A percentile compares a stretch with the other conserved stretches of the same genome.
phyloP scores from a whole-genome alignment of 2,329 filamentous ascomycete species.

The Albophoma yamanashiensis region DNA sequence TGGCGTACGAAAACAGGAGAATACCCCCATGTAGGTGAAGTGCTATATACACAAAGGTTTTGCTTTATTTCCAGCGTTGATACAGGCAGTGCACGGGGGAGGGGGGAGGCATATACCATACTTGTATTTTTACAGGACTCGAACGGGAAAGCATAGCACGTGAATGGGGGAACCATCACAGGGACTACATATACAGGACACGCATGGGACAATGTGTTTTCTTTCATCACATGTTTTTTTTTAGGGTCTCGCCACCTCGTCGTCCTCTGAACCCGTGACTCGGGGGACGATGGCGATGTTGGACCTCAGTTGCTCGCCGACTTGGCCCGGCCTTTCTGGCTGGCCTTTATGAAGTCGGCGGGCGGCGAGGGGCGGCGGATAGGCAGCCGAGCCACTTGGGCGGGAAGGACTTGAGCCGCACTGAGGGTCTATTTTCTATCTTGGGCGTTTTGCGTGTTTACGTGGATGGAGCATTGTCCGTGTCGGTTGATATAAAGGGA shows the following conservation, averaged over 20 bases:
- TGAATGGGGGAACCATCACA: not conserved
- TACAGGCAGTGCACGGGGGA: not conserved
- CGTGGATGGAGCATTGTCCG: not conserved
- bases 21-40: slow-evolving; percentile 1
- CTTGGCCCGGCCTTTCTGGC: not conserved
- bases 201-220: not conserved
- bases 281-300: not conserved
- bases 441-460: not conserved
- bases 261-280: not conserved
- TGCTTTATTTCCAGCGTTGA: not conserved
- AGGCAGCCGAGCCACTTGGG: not conserved
- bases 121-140: not conserved
- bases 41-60: not conserved
- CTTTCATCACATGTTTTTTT: not conserved
- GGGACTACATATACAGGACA: not conserved
- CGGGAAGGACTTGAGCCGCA: not conserved
- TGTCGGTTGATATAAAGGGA: not conserved
- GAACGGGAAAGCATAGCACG: not conserved
- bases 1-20: slow-evolving; percentile 4
- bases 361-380: not conserved
- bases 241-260: not conserved
- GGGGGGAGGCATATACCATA: not conserved
- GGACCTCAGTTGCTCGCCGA: not conserved
- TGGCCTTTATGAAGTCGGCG: not conserved
- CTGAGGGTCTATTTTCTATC: not conserved